Conservation (phyloP, 805 yeast species). For the Candida sakaeoensis region DNA sequence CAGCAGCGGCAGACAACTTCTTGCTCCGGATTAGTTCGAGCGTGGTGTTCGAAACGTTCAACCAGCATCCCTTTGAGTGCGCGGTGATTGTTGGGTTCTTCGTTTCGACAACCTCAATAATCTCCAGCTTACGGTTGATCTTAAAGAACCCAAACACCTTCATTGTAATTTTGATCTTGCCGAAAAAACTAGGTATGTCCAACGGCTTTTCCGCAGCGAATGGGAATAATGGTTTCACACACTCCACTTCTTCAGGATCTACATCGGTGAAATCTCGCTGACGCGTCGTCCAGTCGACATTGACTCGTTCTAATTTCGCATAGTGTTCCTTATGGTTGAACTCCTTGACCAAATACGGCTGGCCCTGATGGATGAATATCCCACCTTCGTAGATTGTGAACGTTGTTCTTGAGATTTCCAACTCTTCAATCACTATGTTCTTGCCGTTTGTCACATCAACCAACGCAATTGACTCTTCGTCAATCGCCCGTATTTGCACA, state of each 20-base stretch:
- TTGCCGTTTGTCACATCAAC: slow-evolving; percentile 81
- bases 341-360: slow-evolving; percentile 80
- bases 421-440: slow-evolving; percentile 77
- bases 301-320: slow-evolving; percentile 84
- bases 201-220: slow-evolving; percentile 27
- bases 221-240: slow-evolving; percentile 49
- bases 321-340: slow-evolving; percentile 72
- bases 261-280: slow-evolving; percentile 93
- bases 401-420: slow-evolving; percentile 84
- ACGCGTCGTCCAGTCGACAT: slow-evolving; percentile 89
- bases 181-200: slow-evolving; percentile 66
- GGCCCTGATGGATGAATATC: slow-evolving; percentile 90
- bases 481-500: slow-evolving; percentile 80
- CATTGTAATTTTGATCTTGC: slow-evolving; percentile 67
- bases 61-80: slow-evolving; percentile 83
- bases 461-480: slow-evolving; percentile 79
- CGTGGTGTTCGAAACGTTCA: slow-evolving; percentile 73
- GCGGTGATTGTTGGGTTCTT: slow-evolving; percentile 76
- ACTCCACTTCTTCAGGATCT: slow-evolving; percentile 75
- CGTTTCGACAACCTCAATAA: slow-evolving; percentile 92
- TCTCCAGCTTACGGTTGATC: slow-evolving; percentile 66
- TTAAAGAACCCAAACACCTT: slow-evolving; percentile 93
- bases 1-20: slow-evolving; percentile 71
- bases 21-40: slow-evolving; percentile 56
- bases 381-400: slow-evolving; percentile 92